These are phyloP conservation scores for Cornus kousa DNA, from an alignment of 148 eudicot species.

Conservation along the genomic window DNA sequence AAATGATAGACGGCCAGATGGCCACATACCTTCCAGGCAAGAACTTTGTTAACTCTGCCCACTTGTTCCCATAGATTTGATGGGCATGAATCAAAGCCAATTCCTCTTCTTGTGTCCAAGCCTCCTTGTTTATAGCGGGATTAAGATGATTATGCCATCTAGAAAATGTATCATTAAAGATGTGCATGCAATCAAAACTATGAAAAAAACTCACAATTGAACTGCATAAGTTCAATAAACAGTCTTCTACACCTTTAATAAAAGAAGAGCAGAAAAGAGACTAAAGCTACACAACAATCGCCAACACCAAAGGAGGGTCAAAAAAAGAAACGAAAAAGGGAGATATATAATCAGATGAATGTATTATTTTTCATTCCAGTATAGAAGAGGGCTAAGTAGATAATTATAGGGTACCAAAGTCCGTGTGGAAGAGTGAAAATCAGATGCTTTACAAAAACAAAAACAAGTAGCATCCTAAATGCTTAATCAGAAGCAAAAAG, in stretches of 20 bases:
- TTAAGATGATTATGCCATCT: slow-evolving; percentile 99
- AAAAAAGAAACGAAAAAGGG: neutral
- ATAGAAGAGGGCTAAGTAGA: neutral
- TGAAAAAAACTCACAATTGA: too few relatives aligned
- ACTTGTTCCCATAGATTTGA: slow-evolving; percentile 85
- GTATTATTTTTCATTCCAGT: neutral
- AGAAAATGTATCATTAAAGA: slow-evolving; percentile 12
- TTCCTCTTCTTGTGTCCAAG: slow-evolving; percentile 99
- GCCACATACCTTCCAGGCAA: slow-evolving; percentile 76
- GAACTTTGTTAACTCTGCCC: slow-evolving; percentile 94
- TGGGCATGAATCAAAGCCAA: slow-evolving; percentile 77
- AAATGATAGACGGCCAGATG: neutral
- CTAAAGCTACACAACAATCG: neutral
- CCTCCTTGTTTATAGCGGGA: slow-evolving; percentile 90
- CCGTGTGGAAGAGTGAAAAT: neutral
- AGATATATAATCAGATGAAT: neutral
- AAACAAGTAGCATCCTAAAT: neutral
- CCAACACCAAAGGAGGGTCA: neutral
- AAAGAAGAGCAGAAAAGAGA: neutral
- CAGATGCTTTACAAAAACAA: neutral
- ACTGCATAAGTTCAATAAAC: neutral
- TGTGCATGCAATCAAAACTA: slow-evolving; percentile 8
- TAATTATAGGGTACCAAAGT: neutral
- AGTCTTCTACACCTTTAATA: neutral
- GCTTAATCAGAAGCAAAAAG: neutral